These are phyloP conservation scores for Pyronema domesticum DNA, from an alignment of 495 filamentous ascomycete species.

Conservation along the genomic window DNA sequence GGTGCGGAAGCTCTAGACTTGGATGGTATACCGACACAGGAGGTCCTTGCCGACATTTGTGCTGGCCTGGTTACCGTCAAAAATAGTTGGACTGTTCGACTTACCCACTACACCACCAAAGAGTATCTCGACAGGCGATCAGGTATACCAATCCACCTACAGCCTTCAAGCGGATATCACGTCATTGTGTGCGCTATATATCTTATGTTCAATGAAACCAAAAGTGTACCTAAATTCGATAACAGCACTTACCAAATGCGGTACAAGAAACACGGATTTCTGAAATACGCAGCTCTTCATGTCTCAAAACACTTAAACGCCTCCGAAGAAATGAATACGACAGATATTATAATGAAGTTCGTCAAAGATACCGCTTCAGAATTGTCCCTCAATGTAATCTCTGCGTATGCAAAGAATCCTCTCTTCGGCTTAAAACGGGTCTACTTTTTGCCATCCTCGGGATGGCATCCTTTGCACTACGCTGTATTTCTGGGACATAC, in stretches of 20 bases:
- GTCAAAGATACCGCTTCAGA: neutral
- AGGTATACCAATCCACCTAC: neutral
- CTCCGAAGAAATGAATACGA: neutral
- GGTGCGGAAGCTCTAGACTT: constrained; percentile 1
- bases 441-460: too few relatives aligned
- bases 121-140: constrained; percentile 4
- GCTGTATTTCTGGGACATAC: neutral
- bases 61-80: constrained; percentile 1
- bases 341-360: neutral
- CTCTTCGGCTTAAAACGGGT: too few relatives aligned
- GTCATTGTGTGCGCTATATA: neutral
- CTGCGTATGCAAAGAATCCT: too few relatives aligned
- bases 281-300: neutral
- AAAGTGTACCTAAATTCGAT: neutral
- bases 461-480: neutral
- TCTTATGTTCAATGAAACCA: neutral
- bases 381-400: neutral
- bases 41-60: neutral
- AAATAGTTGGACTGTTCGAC: constrained; percentile 1
- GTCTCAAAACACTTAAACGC: neutral
- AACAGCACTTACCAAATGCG: neutral
- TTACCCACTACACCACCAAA: constrained; percentile 6
- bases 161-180: neutral
- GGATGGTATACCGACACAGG: neutral
- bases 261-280: neutral